Conservation (phyloP, 2,329 filamentous ascomycete genomes). For the Nothophoma quercina region DNA sequence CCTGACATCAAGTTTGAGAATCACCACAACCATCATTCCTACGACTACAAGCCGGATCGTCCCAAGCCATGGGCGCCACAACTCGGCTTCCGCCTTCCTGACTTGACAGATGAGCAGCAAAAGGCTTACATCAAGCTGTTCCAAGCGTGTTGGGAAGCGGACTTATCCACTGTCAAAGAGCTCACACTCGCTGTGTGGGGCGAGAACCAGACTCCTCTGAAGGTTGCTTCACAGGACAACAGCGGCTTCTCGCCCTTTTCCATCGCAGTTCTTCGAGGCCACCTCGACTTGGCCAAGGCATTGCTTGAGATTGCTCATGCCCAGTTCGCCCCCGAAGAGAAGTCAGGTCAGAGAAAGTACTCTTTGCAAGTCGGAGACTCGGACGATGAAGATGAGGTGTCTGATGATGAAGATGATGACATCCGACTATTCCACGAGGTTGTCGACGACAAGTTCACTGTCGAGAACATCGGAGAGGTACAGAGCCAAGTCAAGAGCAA, state of each 20-base stretch:
- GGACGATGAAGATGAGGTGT: slow-evolving; percentile 40
- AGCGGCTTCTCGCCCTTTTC: slow-evolving; percentile 67
- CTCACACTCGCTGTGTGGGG: slow-evolving; percentile 69
- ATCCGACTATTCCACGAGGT: slow-evolving; percentile 58
- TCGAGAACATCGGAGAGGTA: slow-evolving; percentile 77
- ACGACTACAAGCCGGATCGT: slow-evolving; percentile 9
- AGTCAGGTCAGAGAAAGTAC: slow-evolving; percentile 53
- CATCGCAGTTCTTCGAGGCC: slow-evolving; percentile 71
- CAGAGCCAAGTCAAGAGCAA: slow-evolving; percentile 72
- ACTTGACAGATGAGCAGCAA: slow-evolving; percentile 62
- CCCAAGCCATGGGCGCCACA: slow-evolving; percentile 23
- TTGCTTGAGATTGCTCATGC: slow-evolving; percentile 75
- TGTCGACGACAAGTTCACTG: slow-evolving; percentile 73
- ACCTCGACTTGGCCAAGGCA: slow-evolving; percentile 67
- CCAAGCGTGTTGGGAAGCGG: slow-evolving; percentile 76
- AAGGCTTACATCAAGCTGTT: slow-evolving; percentile 72
- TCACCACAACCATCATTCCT: background rate
- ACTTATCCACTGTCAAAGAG: slow-evolving; percentile 70
- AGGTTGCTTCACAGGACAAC: slow-evolving; percentile 67
- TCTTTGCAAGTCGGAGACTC: slow-evolving; percentile 52
- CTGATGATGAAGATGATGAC: slow-evolving; percentile 34
- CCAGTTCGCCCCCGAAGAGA: slow-evolving; percentile 69
- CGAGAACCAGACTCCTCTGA: slow-evolving; percentile 61
- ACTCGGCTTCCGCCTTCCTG: slow-evolving; percentile 55
- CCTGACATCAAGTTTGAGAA: slow-evolving; percentile 49